Evolutionary conservation across 2,329 filamentous ascomycete species (phyloP), one percentile per base, ranked within the genome.

Genomic region (Microdochium bolleyi): DNA sequence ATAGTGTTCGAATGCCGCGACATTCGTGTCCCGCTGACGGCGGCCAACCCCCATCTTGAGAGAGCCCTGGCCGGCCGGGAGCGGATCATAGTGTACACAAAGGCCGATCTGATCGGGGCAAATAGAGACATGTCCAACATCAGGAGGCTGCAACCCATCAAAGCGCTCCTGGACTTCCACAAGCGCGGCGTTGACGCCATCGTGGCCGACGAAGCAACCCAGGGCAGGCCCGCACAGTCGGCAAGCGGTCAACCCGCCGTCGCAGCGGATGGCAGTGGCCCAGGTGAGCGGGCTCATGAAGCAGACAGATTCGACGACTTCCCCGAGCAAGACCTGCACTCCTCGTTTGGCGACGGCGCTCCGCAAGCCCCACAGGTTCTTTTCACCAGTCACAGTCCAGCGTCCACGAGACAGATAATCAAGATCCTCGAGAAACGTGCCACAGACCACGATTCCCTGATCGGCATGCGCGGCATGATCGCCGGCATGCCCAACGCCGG

Each of bases 401-500:
- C 16, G 5, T 8, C 41, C 9, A 8, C 41, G 7, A 22, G 41
- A 46, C 16, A 46, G 5, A 19, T 46, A 7, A 46, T 46, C 41
- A 24, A 46, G 3, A 73, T 74, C 53, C 72, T 84, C 52, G 77
- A 77, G 54, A 63, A 70, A 3, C 73, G 79, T 56, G 78, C 79
- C 24, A 57, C 63, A n/a, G 64, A 70, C 24, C 66, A 69, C 27
- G 75, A 83, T 60, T 81, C 80, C 22, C 72, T 97, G n/a, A 85
- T 88, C 8, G 92, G 91, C n/a, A 80, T 90, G 60, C 83, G 91
- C 49, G 82, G 91, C 53, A 80, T 99, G 67, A 82, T 97, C 1
- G 92, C 97, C 14, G 94, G 94, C 52, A 96, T 99, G 92, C 94
- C 94, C 34, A 99, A 99, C 65, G 89, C 96, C 0, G 94, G 94